Evolutionary conservation across 1,284 basidiomycete species (phyloP), one percentile per base, ranked within the genome.

Genomic region (Tilletia indica): DNA sequence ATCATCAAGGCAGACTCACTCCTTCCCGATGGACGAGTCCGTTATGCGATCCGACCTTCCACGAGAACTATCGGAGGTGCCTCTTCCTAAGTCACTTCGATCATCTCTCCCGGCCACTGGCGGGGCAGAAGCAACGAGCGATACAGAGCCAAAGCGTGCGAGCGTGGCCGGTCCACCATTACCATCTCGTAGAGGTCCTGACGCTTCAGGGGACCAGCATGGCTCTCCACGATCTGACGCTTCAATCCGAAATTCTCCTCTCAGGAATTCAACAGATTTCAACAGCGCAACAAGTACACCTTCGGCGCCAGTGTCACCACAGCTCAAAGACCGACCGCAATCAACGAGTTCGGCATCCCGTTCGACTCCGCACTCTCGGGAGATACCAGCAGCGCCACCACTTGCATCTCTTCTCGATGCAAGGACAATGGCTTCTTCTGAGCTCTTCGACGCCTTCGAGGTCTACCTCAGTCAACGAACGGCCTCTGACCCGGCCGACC

Each of bases 391-490:
- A n/a, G 38, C 45, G 38, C 21, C 63, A 66, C 11, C 63, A 19
- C 21, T 66, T 5, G 19, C 63, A 39, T 66, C 63, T 39, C 38
- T 66, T 6, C 63, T 66, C 8, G 21, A 66, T n/a, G 45, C n/a
- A 66, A 19, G 16, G 16, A 45, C 42, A 3, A 45, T 45, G 42
- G 42, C 42, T 9, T 45, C 42, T 14, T 45, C 74, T 4, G 42
- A 70, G 8, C 68, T 74, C 12, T 77, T 78, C 66, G 79, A 81
- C 21, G 78, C 78, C 1, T 81, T 81, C 63, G 80, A 81, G 56
- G 68, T 56, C 38, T 81, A 77, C 49, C 73, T 81, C 42, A 45
- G 42, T 14, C 42, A 45, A 45, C 42, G 42, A 8, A 45, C 42
- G 6, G 42, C 42, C 42, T 8, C 42, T 14, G 42, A 45, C 3